These are phyloP conservation scores for Taphrina deformans DNA, from an alignment of 1,139 yeast species.

Conservation along the genomic window DNA sequence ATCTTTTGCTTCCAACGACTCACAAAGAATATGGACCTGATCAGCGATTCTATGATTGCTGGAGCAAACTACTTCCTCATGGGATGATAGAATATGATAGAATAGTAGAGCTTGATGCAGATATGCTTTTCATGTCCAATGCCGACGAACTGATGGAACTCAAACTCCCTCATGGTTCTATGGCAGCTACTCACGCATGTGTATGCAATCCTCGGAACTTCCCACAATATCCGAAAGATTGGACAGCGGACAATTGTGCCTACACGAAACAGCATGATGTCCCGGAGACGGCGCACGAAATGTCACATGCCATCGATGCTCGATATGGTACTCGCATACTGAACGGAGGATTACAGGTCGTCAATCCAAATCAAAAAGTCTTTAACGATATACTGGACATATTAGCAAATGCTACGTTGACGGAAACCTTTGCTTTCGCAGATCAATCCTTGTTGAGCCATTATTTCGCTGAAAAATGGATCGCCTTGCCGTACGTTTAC, in stretches of 20 bases:
- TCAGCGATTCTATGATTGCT: constrained; percentile 56
- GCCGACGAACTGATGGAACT: constrained; percentile 60
- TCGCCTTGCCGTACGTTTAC: constrained; percentile 54
- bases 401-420: constrained; percentile 46
- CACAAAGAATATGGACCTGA: constrained; percentile 51
- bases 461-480: constrained; percentile 54
- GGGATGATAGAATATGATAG: constrained; percentile 52
- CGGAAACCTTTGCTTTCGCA: constrained; percentile 53
- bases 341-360: constrained; percentile 58
- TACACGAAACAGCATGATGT: constrained; percentile 47
- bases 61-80: constrained; percentile 60
- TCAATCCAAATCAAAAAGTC: constrained; percentile 48
- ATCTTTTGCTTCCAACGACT: constrained; percentile 50
- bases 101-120: constrained; percentile 57
- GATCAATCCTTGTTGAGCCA: constrained; percentile 60
- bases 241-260: constrained; percentile 55
- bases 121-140: constrained; percentile 56
- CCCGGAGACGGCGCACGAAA: constrained; percentile 42
- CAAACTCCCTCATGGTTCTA: constrained; percentile 46
- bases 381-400: constrained; percentile 49
- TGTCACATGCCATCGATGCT: constrained; percentile 50
- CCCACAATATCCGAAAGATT: constrained; percentile 55
- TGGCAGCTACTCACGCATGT: constrained; percentile 63
- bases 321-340: constrained; percentile 51
- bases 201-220: constrained; percentile 57